These are phyloP conservation scores for Glycine latifolia DNA, from an alignment of 306 rosid species.

Conservation along the genomic window DNA sequence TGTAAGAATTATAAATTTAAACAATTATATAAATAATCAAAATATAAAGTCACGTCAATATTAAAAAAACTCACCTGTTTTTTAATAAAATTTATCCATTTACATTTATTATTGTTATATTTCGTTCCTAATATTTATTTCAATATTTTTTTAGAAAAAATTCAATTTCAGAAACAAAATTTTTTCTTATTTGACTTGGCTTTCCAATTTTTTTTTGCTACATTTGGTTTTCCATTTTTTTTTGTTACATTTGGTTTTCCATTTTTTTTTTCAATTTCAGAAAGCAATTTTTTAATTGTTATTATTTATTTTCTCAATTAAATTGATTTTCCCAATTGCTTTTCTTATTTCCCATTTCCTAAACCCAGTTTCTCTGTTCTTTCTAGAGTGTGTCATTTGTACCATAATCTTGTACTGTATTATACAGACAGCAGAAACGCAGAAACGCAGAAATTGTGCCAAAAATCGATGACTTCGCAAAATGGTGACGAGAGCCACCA, in stretches of 20 bases:
- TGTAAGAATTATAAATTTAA: background rate
- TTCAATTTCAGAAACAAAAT: background rate
- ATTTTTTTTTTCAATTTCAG: background rate
- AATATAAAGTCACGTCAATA: background rate
- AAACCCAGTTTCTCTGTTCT: conserved; percentile 1
- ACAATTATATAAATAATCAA: background rate
- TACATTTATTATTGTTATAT: background rate
- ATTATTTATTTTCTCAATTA: background rate
- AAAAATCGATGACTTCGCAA: conserved; percentile 47
- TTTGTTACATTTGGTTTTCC: too few species aligned
- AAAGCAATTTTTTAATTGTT: background rate
- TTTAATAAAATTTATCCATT: background rate
- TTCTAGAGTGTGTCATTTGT: conserved; percentile 18
- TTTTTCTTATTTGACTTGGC: background rate
- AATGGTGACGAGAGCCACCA: conserved; percentile 46
- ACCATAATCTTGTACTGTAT: background rate
- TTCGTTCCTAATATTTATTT: background rate
- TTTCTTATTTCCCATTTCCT: background rate
- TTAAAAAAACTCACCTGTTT: background rate
- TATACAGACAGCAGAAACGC: background rate
- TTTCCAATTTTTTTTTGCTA: background rate
- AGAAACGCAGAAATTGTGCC: background rate
- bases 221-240: too few species aligned
- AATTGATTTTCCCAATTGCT: background rate
- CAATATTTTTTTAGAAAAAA: background rate